Conservation (phyloP, 306 rosid genomes). For the Biancaea sappan region DNA sequence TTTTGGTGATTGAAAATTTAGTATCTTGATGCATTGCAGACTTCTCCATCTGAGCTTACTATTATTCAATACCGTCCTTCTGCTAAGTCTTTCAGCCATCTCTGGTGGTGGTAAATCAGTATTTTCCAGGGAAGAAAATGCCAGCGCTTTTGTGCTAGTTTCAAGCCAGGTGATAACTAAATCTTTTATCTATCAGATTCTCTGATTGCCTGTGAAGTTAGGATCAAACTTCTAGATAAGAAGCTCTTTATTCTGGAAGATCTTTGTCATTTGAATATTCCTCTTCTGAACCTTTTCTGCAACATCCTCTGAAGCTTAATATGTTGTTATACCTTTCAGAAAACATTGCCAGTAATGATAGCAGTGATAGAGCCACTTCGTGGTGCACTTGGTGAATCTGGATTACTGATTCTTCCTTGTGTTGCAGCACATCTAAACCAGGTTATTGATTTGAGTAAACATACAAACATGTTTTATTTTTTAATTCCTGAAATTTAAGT, state of each 20-base stretch:
- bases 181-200: slow-evolving; percentile 8
- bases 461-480: too few species aligned
- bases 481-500: too few species aligned
- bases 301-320: not conserved
- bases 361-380: slow-evolving; percentile 88
- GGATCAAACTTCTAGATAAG: slow-evolving; percentile 26
- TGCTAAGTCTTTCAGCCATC: slow-evolving; percentile 51
- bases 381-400: slow-evolving; percentile 86
- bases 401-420: slow-evolving; percentile 92
- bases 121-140: slow-evolving; percentile 66
- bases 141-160: slow-evolving; percentile 64
- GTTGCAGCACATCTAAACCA: slow-evolving; percentile 91
- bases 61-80: slow-evolving; percentile 57
- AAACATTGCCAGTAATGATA: slow-evolving; percentile 95
- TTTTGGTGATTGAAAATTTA: slow-evolving; percentile 29
- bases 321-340: slow-evolving; percentile 49
- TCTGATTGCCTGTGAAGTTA: slow-evolving; percentile 2
- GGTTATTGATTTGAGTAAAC: slow-evolving; percentile 66
- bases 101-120: slow-evolving; percentile 67
- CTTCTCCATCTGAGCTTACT: slow-evolving; percentile 72
- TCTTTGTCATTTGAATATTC: not conserved
- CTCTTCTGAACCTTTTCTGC: slow-evolving; percentile 3
- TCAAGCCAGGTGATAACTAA: slow-evolving; percentile 77
- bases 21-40: slow-evolving; percentile 54
- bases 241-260: slow-evolving; percentile 16